phyloP scores from a whole-genome alignment of 2,329 filamentous ascomycete genomes.

The Fusarium domesticum region DNA sequence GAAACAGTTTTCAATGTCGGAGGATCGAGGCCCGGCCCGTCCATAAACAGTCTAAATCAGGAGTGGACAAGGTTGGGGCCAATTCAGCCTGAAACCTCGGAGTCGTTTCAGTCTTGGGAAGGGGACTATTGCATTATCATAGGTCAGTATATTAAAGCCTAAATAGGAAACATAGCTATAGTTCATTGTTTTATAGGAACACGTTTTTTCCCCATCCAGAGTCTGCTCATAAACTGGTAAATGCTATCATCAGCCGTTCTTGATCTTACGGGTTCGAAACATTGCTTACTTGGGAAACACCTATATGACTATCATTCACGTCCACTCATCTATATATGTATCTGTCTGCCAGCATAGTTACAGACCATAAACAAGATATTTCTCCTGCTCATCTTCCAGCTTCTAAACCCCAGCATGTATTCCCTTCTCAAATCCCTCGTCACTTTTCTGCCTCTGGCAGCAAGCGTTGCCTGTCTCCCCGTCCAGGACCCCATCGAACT shows the following conservation, averaged over 20 bases:
- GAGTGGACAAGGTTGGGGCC: background rate
- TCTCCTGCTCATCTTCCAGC: background rate
- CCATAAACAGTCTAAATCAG: no score
- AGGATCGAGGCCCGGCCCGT: conserved; percentile 14
- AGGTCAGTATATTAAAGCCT: no score
- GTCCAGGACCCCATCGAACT: conserved; percentile 36
- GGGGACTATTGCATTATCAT: no score
- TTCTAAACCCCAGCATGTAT: conserved; percentile 6
- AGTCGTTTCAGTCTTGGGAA: background rate
- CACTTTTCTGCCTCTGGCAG: conserved; percentile 20
- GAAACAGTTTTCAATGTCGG: conserved; percentile 14
- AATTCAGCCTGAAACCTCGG: background rate
- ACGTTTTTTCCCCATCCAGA: background rate
- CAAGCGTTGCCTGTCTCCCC: conserved; percentile 31
- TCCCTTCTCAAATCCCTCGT: conserved; percentile 11
- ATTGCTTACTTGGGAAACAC: background rate
- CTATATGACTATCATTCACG: no score
- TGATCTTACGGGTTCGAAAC: background rate
- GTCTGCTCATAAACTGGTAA: background rate
- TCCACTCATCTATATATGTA: no score
- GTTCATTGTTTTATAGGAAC: no score
- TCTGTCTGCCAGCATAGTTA: no score
- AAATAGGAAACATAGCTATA: no score
- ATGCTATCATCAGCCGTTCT: background rate
- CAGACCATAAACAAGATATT: no score